A percentile compares a stretch with the other conserved stretches of the same genome.
Conservation (phyloP, 192 early-diverging fungal species). For the Spinellus fusiger region DNA sequence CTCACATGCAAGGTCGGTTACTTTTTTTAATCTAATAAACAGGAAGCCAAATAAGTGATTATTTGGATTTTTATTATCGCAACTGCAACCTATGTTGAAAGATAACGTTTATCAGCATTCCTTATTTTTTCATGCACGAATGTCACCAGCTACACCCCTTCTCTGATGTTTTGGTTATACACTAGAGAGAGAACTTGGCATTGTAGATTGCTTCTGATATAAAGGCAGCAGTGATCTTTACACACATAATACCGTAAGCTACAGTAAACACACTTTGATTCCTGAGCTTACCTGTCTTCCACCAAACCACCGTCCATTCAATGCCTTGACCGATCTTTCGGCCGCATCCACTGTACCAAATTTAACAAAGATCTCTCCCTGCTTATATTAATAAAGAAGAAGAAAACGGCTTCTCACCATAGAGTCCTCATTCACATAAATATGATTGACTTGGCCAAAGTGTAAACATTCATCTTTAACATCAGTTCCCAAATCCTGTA, state of each 20-base stretch:
- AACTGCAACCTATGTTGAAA: background rate
- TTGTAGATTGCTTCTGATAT: slow-evolving; percentile 30
- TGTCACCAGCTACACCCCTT: background rate
- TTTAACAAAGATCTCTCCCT: slow-evolving; percentile 82
- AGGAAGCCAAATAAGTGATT: too few relatives aligned
- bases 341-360: slow-evolving; percentile 67
- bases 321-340: slow-evolving; percentile 56
- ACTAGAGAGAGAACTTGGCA: slow-evolving; percentile 30
- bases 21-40: too few relatives aligned
- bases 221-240: slow-evolving; percentile 25
- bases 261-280: background rate
- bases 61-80: background rate
- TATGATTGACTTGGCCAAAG: slow-evolving; percentile 71
- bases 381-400: background rate
- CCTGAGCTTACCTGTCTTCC: slow-evolving; percentile 56
- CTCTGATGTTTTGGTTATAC: background rate
- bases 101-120: background rate
- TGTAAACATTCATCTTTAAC: slow-evolving; percentile 76
- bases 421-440: slow-evolving; percentile 63
- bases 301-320: slow-evolving; percentile 88
- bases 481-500: slow-evolving; percentile 77
- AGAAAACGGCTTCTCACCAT: slow-evolving; percentile 37
- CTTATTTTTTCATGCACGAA: background rate
- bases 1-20: too few relatives aligned
- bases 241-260: background rate